Evolutionary conservation across 306 rosid species (phyloP).

Genomic region (Citrullus colocynthis): DNA sequence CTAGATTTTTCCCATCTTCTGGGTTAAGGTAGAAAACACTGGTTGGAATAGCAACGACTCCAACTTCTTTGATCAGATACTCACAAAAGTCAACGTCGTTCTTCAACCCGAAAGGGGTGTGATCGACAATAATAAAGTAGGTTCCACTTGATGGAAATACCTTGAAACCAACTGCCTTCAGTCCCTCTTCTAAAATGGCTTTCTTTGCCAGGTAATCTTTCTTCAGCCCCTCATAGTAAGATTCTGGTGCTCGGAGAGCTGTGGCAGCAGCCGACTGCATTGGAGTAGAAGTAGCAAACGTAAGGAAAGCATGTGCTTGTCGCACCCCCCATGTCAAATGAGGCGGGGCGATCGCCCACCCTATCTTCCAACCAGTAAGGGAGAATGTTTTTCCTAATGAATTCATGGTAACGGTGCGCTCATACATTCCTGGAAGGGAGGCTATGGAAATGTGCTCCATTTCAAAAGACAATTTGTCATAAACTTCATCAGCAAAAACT

Average conservation of each 20-base stretch:
- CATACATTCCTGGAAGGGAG: conserved; percentile 83
- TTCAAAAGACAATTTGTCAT: conserved; percentile 83
- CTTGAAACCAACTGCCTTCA: conserved; percentile 72
- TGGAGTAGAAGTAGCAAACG: conserved; percentile 71
- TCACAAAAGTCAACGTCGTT: conserved; percentile 77
- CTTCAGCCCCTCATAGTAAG: conserved; percentile 60
- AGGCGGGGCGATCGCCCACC: conserved; percentile 80
- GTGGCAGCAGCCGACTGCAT: conserved; percentile 86
- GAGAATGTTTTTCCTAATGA: conserved; percentile 91
- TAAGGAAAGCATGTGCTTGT: conserved; percentile 63
- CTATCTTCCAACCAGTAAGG: conserved; percentile 87
- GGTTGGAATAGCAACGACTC: conserved; percentile 91
- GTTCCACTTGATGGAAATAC: conserved; percentile 84
- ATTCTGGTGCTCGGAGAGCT: conserved; percentile 85
- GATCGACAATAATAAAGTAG: conserved; percentile 84
- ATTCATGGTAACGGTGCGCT: conserved; percentile 77
- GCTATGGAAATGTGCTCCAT: conserved; percentile 79
- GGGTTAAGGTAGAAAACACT: conserved; percentile 88
- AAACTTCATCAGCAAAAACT: conserved; percentile 75
- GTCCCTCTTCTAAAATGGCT: conserved; percentile 69
- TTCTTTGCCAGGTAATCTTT: conserved; percentile 68
- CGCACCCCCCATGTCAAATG: conserved; percentile 79
- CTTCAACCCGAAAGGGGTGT: conserved; percentile 79
- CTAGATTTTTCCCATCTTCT: conserved; percentile 84
- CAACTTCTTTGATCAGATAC: conserved; percentile 80